Conservation (phyloP, 257 asterid genomes). For the Jacaranda mimosifolia region DNA sequence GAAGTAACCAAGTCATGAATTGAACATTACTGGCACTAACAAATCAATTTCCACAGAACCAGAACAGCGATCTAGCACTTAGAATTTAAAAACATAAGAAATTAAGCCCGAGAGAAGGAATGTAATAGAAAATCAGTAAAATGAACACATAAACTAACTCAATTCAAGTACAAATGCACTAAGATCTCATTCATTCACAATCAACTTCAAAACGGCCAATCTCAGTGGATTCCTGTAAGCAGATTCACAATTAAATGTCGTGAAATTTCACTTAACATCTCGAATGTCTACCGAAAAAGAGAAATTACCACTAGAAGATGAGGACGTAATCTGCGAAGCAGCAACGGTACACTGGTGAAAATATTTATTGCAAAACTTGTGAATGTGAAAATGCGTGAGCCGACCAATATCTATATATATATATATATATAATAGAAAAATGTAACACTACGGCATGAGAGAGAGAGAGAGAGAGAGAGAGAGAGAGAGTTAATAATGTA, state of each 20-base stretch:
- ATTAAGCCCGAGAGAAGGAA: background rate
- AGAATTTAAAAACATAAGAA: background rate
- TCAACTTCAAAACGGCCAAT: slow-evolving; percentile 24
- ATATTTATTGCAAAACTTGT: slow-evolving; percentile 12
- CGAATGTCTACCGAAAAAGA: slow-evolving; percentile 3
- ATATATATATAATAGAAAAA: background rate
- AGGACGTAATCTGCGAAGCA: slow-evolving; percentile 38
- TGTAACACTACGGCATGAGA: background rate
- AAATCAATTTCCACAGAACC: slow-evolving; percentile 1
- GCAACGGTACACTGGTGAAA: slow-evolving; percentile 31
- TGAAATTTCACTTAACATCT: background rate
- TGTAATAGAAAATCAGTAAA: background rate
- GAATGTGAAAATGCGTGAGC: slow-evolving; percentile 6
- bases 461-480: no score
- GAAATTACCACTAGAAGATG: slow-evolving; percentile 42
- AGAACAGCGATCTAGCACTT: slow-evolving; percentile 25
- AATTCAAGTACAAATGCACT: slow-evolving; percentile 17
- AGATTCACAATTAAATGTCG: slow-evolving; percentile 29
- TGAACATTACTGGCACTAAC: background rate
- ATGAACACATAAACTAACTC: background rate
- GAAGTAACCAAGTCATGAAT: background rate
- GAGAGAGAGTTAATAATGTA: slow-evolving; percentile 34
- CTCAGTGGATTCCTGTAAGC: slow-evolving; percentile 13
- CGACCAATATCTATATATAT: background rate
- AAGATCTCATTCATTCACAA: slow-evolving; percentile 44